These are phyloP conservation scores for Dothideomycetidae sp. DNA, from an alignment of 2,329 filamentous ascomycete species.

Conservation along the genomic window DNA sequence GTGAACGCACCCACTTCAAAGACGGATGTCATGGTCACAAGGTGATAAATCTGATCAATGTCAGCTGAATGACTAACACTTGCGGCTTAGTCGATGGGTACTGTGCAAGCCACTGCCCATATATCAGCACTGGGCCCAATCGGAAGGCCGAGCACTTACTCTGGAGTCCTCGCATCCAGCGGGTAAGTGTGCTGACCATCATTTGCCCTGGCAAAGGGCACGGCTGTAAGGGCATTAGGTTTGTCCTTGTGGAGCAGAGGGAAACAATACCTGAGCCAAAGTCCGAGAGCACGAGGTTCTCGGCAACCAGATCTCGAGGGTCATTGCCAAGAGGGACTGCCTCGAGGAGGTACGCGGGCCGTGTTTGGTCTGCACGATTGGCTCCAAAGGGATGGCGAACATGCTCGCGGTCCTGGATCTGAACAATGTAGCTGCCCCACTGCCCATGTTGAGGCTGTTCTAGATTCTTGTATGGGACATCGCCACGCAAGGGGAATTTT, in stretches of 20 bases:
- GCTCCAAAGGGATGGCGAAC: not conserved
- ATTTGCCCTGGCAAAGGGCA: not conserved
- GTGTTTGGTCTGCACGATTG: too few species aligned
- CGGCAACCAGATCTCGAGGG: not conserved
- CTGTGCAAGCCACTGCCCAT: constrained; percentile 1
- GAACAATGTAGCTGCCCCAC: too few species aligned
- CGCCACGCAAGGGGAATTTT: not conserved
- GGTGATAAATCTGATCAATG: not conserved
- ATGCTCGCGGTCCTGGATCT: not conserved
- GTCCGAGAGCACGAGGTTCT: not conserved
- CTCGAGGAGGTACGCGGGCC: not conserved
- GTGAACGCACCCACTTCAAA: not conserved
- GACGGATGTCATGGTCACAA: not conserved
- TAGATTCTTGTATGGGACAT: too few species aligned
- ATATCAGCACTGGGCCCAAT: constrained; percentile 1
- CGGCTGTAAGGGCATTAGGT: not conserved
- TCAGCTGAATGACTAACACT: not conserved
- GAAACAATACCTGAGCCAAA: constrained; percentile 1
- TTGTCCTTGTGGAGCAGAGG: not conserved
- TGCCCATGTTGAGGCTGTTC: too few species aligned
- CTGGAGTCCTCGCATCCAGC: not conserved
- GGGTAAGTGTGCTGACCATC: constrained; percentile 2
- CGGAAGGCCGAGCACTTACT: not conserved
- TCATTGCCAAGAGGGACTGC: not conserved
- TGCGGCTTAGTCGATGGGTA: too few species aligned